phyloP scores from a whole-genome alignment of 2,329 filamentous ascomycete genomes.

The Alternaria infectoria region DNA sequence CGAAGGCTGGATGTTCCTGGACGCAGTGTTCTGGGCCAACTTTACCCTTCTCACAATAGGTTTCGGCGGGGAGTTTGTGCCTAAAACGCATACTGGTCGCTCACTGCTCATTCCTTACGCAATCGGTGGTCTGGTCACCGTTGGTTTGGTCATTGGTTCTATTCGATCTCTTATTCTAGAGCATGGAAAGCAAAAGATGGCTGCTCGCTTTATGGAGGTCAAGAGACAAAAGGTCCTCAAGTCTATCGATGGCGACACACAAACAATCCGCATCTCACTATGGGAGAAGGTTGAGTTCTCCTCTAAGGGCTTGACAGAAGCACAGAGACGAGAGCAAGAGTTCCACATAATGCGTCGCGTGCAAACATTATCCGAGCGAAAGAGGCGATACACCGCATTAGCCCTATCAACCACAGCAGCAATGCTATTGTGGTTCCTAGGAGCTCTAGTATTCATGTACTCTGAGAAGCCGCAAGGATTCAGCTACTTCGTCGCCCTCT shows the following conservation, averaged over 20 bases:
- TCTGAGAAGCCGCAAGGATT: slow-evolving; percentile 56
- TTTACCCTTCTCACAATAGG: slow-evolving; percentile 64
- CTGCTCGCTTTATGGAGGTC: slow-evolving; percentile 57
- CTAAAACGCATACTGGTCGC: slow-evolving; percentile 57
- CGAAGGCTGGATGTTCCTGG: slow-evolving; percentile 61
- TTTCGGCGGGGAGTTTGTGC: slow-evolving; percentile 58
- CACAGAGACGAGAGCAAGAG: slow-evolving; percentile 55
- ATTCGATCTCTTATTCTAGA: slow-evolving; percentile 59
- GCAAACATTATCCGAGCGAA: slow-evolving; percentile 44
- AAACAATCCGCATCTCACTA: slow-evolving; percentile 52
- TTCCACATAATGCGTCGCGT: slow-evolving; percentile 53
- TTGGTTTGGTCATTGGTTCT: slow-evolving; percentile 63
- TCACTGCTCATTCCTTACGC: slow-evolving; percentile 61
- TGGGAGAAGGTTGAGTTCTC: slow-evolving; percentile 52
- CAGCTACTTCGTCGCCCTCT: slow-evolving; percentile 60
- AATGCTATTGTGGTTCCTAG: slow-evolving; percentile 54
- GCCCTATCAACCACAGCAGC: slow-evolving; percentile 48
- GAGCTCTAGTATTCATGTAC: slow-evolving; percentile 58
- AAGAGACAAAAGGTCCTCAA: slow-evolving; percentile 53
- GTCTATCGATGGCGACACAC: slow-evolving; percentile 47
- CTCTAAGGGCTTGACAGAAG: slow-evolving; percentile 48
- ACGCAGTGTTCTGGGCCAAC: slow-evolving; percentile 63
- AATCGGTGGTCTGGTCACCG: slow-evolving; percentile 60
- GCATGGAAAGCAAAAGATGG: slow-evolving; percentile 58
- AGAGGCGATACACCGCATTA: slow-evolving; percentile 51